Evolutionary conservation across 2,329 filamentous ascomycete species (phyloP).

Genomic region (Trichoderma breve): DNA sequence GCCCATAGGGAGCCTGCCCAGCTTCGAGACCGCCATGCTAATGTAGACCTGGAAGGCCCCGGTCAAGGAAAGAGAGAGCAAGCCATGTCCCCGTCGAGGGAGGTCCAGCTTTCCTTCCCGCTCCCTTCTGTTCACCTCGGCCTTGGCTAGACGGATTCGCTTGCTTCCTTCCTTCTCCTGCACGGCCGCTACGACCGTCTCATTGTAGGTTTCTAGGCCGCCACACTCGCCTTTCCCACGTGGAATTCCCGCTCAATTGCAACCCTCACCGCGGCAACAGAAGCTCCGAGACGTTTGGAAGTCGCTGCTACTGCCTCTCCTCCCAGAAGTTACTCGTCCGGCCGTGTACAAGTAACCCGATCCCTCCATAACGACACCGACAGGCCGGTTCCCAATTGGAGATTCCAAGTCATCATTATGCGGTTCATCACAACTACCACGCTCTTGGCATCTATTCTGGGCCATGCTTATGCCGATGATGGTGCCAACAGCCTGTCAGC

Average conservation of each 20-base stretch:
- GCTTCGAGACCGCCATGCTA: not conserved
- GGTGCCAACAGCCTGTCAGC: not conserved
- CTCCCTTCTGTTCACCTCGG: not conserved
- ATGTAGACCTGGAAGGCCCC: not conserved
- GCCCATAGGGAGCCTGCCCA: not conserved
- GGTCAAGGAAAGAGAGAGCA: not conserved
- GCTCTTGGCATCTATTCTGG: not conserved
- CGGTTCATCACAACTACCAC: not conserved
- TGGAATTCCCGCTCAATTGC: not conserved
- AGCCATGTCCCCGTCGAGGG: not conserved
- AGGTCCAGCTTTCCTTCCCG: not conserved
- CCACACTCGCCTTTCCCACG: conserved; percentile 2
- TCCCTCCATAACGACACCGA: not conserved
- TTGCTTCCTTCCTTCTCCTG: not conserved
- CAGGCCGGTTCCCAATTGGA: not conserved
- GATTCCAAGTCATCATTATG: not conserved
- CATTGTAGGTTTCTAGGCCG: not conserved
- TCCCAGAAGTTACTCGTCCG: not conserved
- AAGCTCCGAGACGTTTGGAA: not conserved
- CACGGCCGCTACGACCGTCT: not conserved
- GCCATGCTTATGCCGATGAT: not conserved
- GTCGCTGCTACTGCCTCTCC: not conserved
- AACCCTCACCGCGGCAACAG: not conserved
- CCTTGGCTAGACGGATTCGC: not conserved
- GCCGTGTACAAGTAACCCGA: not conserved